These are phyloP conservation scores for Penicillium crustosum DNA, from an alignment of 2,329 filamentous ascomycete genomes.

Conservation along the genomic window DNA sequence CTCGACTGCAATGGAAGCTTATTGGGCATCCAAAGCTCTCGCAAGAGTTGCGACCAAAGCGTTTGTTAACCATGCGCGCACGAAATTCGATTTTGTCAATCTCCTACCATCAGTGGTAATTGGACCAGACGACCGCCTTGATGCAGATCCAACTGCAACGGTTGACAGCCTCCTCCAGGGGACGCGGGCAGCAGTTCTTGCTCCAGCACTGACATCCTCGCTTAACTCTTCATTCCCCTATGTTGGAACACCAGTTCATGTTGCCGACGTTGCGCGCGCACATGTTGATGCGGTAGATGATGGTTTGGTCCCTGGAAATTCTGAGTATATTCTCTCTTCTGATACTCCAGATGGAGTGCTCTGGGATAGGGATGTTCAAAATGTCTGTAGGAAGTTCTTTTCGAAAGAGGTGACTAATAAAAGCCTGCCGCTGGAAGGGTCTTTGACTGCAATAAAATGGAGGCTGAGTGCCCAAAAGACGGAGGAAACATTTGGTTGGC, in stretches of 20 bases:
- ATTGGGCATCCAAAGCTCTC: conserved; percentile 31
- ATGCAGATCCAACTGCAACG: background rate
- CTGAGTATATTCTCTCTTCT: background rate
- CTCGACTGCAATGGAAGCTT: conserved; percentile 28
- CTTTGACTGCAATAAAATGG: background rate
- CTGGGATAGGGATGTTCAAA: background rate
- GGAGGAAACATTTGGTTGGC: background rate
- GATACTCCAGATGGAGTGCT: conserved; percentile 1
- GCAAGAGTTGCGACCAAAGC: conserved; percentile 26
- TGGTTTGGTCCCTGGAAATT: background rate
- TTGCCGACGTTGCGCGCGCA: conserved; percentile 3
- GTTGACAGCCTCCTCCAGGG: background rate
- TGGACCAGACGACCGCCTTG: background rate
- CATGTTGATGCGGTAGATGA: background rate
- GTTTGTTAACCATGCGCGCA: conserved; percentile 10
- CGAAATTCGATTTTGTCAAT: conserved; percentile 1
- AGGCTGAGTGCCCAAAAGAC: background rate
- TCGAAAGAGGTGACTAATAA: background rate
- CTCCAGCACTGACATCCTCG: background rate
- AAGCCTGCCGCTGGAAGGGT: background rate
- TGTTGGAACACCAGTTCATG: conserved; percentile 1
- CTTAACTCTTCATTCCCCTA: conserved; percentile 3
- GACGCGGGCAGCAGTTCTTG: background rate
- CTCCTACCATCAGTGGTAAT: conserved; percentile 3
- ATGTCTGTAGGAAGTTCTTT: background rate